These are phyloP conservation scores for Apiotrichum mycotoxinovorans DNA, from an alignment of 1,284 basidiomycete species.

Conservation along the genomic window DNA sequence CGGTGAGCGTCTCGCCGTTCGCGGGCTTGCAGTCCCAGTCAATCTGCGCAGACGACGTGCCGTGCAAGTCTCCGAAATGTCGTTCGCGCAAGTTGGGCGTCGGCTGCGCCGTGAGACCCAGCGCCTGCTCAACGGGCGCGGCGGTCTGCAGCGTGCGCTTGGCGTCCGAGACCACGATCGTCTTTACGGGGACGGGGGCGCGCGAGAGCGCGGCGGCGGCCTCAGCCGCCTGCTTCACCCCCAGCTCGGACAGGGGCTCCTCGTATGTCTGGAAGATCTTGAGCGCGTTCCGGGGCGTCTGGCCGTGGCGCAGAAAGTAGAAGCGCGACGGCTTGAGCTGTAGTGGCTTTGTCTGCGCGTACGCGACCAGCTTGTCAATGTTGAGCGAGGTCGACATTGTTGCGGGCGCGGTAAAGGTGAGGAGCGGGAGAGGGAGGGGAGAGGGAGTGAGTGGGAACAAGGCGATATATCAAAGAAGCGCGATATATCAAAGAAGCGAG, in stretches of 20 bases:
- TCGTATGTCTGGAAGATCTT: constrained; percentile 14
- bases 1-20: constrained; percentile 11
- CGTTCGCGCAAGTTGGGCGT: constrained; percentile 8
- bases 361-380: constrained; percentile 6
- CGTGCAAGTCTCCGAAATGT: constrained; percentile 11
- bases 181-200: background rate
- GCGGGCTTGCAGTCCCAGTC: constrained; percentile 16
- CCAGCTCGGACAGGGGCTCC: constrained; percentile 8
- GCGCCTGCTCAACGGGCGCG: background rate
- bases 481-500: too few species aligned
- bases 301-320: constrained; percentile 12
- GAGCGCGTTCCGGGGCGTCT: constrained; percentile 11
- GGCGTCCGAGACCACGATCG: constrained; percentile 9
- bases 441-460: background rate
- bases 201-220: constrained; percentile 1
- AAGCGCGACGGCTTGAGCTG: constrained; percentile 1
- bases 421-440: background rate
- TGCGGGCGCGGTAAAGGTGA: background rate
- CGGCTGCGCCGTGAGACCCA: background rate
- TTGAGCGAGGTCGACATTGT: background rate
- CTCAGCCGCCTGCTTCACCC: constrained; percentile 3
- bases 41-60: constrained; percentile 10
- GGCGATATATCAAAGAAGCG: too few species aligned
- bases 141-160: constrained; percentile 17
- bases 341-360: constrained; percentile 1